Conservation (phyloP, 2,329 filamentous ascomycete species). For the Aspergillus sp. region DNA sequence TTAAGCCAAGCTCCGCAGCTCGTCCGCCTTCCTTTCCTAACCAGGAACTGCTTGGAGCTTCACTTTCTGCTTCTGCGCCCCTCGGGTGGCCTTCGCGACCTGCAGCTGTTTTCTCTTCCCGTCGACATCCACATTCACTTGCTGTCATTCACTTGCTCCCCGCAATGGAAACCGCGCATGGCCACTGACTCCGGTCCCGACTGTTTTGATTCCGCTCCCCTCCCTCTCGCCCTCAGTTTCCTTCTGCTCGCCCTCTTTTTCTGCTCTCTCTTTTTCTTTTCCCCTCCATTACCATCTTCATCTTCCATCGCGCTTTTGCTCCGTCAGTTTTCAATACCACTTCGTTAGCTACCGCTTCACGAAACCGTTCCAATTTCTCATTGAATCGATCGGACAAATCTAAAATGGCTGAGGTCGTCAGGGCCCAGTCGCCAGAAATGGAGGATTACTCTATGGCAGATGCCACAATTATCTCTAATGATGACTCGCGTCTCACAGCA, state of each 20-base stretch:
- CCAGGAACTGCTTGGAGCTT: too few relatives aligned
- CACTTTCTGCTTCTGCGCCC: background rate
- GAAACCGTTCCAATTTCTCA: too few relatives aligned
- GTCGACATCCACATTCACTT: background rate
- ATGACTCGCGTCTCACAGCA: background rate
- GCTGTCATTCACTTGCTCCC: background rate
- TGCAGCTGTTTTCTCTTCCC: too few relatives aligned
- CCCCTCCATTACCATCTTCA: background rate
- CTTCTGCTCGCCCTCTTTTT: slow-evolving; percentile 4
- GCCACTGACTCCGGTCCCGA: slow-evolving; percentile 4
- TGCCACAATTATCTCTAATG: slow-evolving; percentile 3
- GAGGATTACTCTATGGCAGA: slow-evolving; percentile 10
- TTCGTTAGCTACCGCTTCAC: background rate
- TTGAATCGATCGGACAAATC: too few relatives aligned
- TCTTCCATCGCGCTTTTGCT: background rate
- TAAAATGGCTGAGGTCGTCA: slow-evolving; percentile 8
- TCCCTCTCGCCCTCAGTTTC: slow-evolving; percentile 1
- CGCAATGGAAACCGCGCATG: slow-evolving; percentile 11
- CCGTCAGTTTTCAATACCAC: background rate
- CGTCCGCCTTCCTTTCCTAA: too few relatives aligned
- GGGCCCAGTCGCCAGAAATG: slow-evolving; percentile 4
- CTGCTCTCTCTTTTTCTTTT: slow-evolving; percentile 2
- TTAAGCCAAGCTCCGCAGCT: too few relatives aligned
- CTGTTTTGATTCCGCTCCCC: slow-evolving; percentile 9
- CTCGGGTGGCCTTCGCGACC: background rate